Percentiles rank a stretch among this genome's conserved stretches.
Conservation (phyloP, 495 filamentous ascomycete genomes). For the Aspergillus taichungensis region DNA sequence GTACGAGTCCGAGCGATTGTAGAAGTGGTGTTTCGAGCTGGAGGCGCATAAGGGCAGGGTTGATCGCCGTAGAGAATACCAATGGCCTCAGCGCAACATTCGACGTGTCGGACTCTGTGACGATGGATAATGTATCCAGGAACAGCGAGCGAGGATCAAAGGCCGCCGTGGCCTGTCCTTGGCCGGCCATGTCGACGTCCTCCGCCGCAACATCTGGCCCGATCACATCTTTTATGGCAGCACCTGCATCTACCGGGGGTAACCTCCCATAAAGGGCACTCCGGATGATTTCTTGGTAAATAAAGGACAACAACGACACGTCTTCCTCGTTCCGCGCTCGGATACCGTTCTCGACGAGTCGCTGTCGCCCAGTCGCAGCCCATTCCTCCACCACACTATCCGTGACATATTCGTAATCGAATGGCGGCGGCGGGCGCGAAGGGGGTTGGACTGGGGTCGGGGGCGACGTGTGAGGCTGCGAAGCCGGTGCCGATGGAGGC, state of each 20-base stretch:
- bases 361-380: slow-evolving; percentile 37
- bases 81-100: slow-evolving; percentile 42
- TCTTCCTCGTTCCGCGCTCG: slow-evolving; percentile 57
- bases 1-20: slow-evolving; percentile 65
- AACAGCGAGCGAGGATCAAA: slow-evolving; percentile 64
- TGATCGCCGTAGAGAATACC: slow-evolving; percentile 61
- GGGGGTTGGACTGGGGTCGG: slow-evolving; percentile 13
- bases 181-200: slow-evolving; percentile 27
- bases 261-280: slow-evolving; percentile 62
- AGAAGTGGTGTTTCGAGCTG: slow-evolving; percentile 73
- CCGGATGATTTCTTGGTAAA: slow-evolving; percentile 80
- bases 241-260: slow-evolving; percentile 58
- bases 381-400: slow-evolving; percentile 41
- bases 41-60: slow-evolving; percentile 62
- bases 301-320: slow-evolving; percentile 49
- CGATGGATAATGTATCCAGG: slow-evolving; percentile 69
- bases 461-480: slow-evolving; percentile 10
- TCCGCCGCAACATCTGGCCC: slow-evolving; percentile 41
- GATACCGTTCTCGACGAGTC: slow-evolving; percentile 36
- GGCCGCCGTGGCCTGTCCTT: slow-evolving; percentile 18
- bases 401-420: slow-evolving; percentile 51
- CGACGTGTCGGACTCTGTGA: slow-evolving; percentile 54
- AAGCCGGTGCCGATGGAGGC: slow-evolving; percentile 12
- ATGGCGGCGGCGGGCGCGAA: slow-evolving; percentile 24
- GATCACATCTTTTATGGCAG: slow-evolving; percentile 64